Conservation (phyloP, 306 rosid species). For the Glycine soja region DNA sequence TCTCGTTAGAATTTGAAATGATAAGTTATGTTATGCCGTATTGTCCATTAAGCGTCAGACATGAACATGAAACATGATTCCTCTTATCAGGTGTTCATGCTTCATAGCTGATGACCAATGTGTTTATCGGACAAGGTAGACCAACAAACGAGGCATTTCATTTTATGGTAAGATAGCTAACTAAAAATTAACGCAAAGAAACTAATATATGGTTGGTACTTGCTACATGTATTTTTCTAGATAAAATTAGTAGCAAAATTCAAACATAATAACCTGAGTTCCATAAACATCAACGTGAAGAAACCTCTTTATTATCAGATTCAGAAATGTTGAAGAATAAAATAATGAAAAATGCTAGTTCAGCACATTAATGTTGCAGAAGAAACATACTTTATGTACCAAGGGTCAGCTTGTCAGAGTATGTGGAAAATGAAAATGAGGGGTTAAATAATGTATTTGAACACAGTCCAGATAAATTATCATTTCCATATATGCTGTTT, state of each 20-base stretch:
- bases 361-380: constrained; percentile 1
- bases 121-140: not conserved
- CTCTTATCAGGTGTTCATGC: not conserved
- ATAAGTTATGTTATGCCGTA: not conserved
- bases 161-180: constrained; percentile 11
- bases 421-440: constrained; percentile 15
- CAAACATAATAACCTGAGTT: constrained; percentile 16
- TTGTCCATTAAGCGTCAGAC: not conserved
- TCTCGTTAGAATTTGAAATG: constrained; percentile 10
- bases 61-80: not conserved
- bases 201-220: not conserved
- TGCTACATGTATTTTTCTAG: constrained; percentile 9
- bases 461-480: constrained; percentile 15
- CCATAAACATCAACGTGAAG: not conserved
- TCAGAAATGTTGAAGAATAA: not conserved
- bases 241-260: constrained; percentile 17
- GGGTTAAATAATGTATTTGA: not conserved
- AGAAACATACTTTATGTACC: constrained; percentile 16
- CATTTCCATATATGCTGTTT: constrained; percentile 11
- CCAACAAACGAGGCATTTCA: constrained; percentile 27
- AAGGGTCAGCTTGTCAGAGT: constrained; percentile 18
- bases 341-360: constrained; percentile 34
- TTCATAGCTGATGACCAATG: not conserved
- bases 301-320: not conserved
- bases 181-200: constrained; percentile 20